phyloP scores from a whole-genome alignment of 2,329 filamentous ascomycete species.

The Colletotrichum godetiae region DNA sequence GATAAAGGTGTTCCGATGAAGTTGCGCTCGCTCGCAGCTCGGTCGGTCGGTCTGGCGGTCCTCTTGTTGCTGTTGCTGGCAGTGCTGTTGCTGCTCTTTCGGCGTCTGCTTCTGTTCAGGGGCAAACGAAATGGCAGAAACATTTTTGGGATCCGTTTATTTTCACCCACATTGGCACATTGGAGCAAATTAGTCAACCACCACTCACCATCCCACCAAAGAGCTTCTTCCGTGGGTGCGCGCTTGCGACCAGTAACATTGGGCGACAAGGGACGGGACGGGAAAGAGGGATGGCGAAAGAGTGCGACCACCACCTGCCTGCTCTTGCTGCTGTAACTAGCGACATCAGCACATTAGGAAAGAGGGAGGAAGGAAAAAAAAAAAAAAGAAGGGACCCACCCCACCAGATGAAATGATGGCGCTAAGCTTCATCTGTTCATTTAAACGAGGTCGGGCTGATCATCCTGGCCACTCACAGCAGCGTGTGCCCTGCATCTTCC shows the following conservation, averaged over 20 bases:
- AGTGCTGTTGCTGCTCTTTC: not conserved
- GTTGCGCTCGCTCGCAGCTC: conserved; percentile 3
- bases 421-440: conserved; percentile 11
- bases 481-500: not conserved
- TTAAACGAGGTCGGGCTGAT: not conserved
- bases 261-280: not conserved
- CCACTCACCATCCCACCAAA: not conserved
- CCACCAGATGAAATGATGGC: not conserved
- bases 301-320: not conserved
- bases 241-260: not conserved
- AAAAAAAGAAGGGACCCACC: conserved; percentile 4
- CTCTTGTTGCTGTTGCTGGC: not conserved
- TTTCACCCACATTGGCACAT: not conserved
- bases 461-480: not conserved
- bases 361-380: not conserved
- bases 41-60: not conserved
- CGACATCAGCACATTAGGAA: not conserved
- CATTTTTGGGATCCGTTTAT: not conserved
- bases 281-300: not conserved
- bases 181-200: not conserved
- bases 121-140: not conserved
- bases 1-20: not conserved
- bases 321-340: too few species aligned
- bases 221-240: not conserved
- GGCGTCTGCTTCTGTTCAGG: not conserved